These are phyloP conservation scores for Backusella luteola DNA, from an alignment of 192 early-diverging fungal genomes.

Conservation along the genomic window DNA sequence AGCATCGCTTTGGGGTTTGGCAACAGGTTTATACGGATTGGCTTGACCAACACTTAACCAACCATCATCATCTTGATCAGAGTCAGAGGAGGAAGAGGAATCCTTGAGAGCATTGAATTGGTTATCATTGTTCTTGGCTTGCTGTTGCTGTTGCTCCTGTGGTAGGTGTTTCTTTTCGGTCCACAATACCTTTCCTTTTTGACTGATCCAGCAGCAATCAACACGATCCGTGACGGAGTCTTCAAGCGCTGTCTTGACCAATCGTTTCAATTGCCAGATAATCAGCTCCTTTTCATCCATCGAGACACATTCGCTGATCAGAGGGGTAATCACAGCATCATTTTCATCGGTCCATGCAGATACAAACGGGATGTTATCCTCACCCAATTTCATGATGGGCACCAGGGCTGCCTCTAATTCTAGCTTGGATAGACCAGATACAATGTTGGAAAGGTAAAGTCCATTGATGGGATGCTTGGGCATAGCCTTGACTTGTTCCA, in stretches of 20 bases:
- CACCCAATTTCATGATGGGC: neutral
- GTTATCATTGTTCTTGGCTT: neutral
- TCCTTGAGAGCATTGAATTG: neutral
- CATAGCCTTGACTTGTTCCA: neutral
- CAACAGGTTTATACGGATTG: neutral
- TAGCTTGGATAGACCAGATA: constrained; percentile 43
- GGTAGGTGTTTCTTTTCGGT: constrained; percentile 16
- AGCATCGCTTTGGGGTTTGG: neutral
- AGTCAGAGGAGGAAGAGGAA: neutral
- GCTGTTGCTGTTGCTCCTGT: neutral
- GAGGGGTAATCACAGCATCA: constrained; percentile 49
- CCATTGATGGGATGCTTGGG: constrained; percentile 54
- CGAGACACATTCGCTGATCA: constrained; percentile 38
- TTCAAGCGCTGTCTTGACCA: constrained; percentile 25
- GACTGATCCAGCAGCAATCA: constrained; percentile 56
- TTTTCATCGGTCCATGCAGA: constrained; percentile 49
- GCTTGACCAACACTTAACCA: neutral
- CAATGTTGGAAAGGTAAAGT: constrained; percentile 47
- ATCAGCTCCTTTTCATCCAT: constrained; percentile 52
- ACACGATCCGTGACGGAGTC: constrained; percentile 22
- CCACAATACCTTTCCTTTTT: constrained; percentile 46
- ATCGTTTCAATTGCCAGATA: constrained; percentile 38
- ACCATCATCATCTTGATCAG: constrained; percentile 3
- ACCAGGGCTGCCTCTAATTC: constrained; percentile 43
- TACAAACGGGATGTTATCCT: constrained; percentile 16